Percentiles rank a stretch among this genome's conserved stretches.
Evolutionary conservation across 345 rosid genomes (phyloP).

Genomic region (Sapria himalayana): DNA sequence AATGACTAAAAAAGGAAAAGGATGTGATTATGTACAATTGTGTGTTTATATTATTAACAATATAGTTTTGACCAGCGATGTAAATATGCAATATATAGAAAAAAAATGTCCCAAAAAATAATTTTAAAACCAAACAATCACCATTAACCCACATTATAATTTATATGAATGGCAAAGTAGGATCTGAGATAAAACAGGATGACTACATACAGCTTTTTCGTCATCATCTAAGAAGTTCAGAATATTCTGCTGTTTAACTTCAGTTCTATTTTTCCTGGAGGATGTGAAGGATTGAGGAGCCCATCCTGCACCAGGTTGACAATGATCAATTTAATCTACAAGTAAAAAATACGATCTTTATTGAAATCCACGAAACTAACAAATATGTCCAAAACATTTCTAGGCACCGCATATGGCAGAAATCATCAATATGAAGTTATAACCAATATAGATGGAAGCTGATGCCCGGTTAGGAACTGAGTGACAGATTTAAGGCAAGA

Average conservation of each 20-base stretch:
- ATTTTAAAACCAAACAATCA: background rate
- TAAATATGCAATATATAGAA: background rate
- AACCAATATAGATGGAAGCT: too few species aligned
- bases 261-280: conserved; percentile 79
- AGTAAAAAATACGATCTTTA: background rate
- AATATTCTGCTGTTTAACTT: conserved; percentile 65
- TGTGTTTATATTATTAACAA: too few species aligned
- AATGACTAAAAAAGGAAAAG: too few species aligned
- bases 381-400: too few species aligned
- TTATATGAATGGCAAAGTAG: too few species aligned
- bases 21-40: too few species aligned
- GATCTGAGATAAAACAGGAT: conserved; percentile 1
- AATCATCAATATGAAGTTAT: too few species aligned
- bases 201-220: conserved; percentile 47
- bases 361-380: too few species aligned
- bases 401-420: too few species aligned
- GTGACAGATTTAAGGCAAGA: too few species aligned
- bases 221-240: conserved; percentile 78
- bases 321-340: background rate
- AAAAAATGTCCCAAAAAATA: background rate
- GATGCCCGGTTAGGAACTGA: too few species aligned
- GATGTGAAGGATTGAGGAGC: conserved; percentile 81
- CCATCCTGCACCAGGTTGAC: conserved; percentile 52
- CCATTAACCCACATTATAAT: background rate
- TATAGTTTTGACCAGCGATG: too few species aligned